Base-by-base conservation (phyloP, 768 basidiomycete species). In the Trametes coccinea region DNA sequence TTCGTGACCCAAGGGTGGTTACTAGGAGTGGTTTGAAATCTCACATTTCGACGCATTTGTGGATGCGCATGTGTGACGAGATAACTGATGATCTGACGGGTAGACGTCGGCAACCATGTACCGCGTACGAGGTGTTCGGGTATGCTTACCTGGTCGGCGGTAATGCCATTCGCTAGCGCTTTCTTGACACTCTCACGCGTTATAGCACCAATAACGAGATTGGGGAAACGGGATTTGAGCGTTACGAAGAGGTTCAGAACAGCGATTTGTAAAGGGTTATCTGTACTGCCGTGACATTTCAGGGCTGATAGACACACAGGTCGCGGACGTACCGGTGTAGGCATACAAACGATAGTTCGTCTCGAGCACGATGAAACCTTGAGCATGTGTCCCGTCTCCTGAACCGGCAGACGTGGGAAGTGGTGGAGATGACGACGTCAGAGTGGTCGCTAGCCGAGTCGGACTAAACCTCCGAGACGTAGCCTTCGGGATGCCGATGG, bases 271-370 rank as follows among this genome's bases (percentile, higher is more conserved):
- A 99, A 80, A 30, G 95, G 92, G 75, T 98, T 98, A 67, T 93
- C 94, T 98, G 66, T 47, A 37, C 17, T 40, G 4, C 56, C 63
- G 53, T 62, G 57, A 68, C 64, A 44, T 11, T 45, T 51, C 59
- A 56, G 48, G 9, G 37, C 44, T 17, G 29, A 13, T 6, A n/a
- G 43, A 27, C 43, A 34, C 5, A 30, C 17, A 22, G 60, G 55
- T 63, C 61, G 50, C 50, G 41, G 33, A 22, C 56, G 41, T 73
- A 95, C 95, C 90, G 39, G 97, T 99, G 75, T 99, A 99, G 4
- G 97, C 97, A 73, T 98, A 99, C 64, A 99, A 78, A 66, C 95
- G 90, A 78, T 98, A 98, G 78, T 99, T 98, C 17, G 97, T 98
- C 78, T 99, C 97, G 45, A 99, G 82, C 66, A 98, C 87, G 67